Evolutionary conservation across 164 flowering plant genomes (phyloP).

Genomic region (Piper longum): DNA sequence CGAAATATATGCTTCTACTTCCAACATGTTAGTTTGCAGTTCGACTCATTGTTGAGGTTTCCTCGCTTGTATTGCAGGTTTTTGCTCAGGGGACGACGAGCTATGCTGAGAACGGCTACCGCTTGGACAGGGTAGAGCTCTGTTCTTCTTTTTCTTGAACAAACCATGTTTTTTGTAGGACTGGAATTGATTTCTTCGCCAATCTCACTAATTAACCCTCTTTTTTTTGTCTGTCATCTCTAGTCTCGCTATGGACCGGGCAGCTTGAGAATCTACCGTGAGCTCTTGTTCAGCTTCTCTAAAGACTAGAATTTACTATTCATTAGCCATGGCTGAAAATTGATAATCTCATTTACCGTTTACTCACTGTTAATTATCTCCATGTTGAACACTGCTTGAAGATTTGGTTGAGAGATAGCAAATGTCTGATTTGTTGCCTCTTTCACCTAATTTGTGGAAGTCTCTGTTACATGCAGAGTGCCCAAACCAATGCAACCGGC

Average conservation of each 20-base stretch:
- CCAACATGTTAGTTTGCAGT: neutral
- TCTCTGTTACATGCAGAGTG: constrained; percentile 24
- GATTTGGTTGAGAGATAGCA: neutral
- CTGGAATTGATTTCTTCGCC: neutral
- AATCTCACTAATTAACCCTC: neutral
- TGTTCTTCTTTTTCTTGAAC: neutral
- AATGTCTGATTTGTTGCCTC: neutral
- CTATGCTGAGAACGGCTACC: constrained; percentile 8
- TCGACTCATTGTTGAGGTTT: neutral
- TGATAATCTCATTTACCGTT: too few relatives aligned
- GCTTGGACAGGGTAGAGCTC: constrained; percentile 9
- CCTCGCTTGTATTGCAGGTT: constrained; percentile 10
- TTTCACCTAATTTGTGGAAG: too few relatives aligned
- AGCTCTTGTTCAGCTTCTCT: constrained; percentile 7
- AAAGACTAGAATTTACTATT: neutral
- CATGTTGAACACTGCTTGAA: neutral
- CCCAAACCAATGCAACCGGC: constrained; percentile 25
- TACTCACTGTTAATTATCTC: neutral
- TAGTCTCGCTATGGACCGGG: constrained; percentile 24
- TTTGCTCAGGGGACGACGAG: constrained; percentile 9
- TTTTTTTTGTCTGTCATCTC: neutral
- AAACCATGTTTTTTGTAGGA: too few relatives aligned
- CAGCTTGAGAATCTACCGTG: constrained; percentile 26
- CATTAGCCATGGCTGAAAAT: neutral
- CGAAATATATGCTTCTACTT: neutral